Evolutionary conservation across 306 rosid species (phyloP).

Genomic region (Cucurbita maxima): DNA sequence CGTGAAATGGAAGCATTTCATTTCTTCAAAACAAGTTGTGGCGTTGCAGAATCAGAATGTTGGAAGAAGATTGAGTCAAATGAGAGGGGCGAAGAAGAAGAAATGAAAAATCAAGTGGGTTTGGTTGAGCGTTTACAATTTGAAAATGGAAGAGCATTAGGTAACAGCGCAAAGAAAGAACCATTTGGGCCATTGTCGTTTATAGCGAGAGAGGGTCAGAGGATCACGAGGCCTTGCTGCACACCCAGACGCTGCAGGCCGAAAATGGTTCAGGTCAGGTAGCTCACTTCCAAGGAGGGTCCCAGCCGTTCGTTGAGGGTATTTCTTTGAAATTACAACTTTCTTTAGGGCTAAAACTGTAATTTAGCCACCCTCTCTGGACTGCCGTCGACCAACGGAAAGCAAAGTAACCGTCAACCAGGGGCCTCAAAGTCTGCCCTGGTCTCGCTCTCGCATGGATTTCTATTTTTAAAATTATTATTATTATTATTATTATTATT

Average conservation of each 20-base stretch:
- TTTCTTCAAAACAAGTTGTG: neutral
- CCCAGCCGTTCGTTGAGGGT: neutral
- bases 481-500: too few relatives aligned
- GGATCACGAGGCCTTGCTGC: constrained; percentile 22
- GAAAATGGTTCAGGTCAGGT: neutral
- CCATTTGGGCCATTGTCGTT: constrained; percentile 6
- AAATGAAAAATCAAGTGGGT: neutral
- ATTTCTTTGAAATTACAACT: neutral
- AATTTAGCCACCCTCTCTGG: neutral
- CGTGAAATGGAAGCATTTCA: constrained; percentile 88
- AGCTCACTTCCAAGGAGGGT: neutral
- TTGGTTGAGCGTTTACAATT: neutral
- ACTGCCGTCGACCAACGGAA: neutral
- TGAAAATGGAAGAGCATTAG: neutral
- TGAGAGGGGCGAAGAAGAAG: neutral
- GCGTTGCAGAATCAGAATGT: neutral
- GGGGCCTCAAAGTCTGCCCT: neutral
- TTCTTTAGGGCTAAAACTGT: neutral
- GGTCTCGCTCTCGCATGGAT: too few relatives aligned
- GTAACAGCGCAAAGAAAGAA: neutral
- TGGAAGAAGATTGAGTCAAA: constrained; percentile 9
- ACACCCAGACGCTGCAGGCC: neutral
- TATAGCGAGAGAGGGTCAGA: neutral
- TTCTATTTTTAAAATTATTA: too few relatives aligned
- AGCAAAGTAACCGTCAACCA: neutral